A percentile compares a stretch with the other conserved stretches of the same genome.
Evolutionary conservation across 441 rosid genomes (phyloP).

Genomic region (Populus trichocarpa): DNA sequence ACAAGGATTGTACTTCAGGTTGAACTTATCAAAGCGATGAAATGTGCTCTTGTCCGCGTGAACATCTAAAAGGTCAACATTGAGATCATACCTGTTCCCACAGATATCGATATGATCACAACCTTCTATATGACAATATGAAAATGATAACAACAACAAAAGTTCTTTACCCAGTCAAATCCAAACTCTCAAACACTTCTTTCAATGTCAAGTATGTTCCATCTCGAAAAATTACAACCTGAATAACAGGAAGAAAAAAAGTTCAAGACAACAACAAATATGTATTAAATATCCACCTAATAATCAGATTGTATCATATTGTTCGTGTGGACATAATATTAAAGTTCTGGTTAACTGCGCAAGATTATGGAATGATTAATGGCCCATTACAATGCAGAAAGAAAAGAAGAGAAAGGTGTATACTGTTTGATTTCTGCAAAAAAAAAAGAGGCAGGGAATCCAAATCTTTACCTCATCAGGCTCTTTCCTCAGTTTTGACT

Average conservation of each 20-base stretch:
- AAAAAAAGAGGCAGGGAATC: slow-evolving; percentile 1
- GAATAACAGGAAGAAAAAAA: slow-evolving; percentile 17
- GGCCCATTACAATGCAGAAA: neutral
- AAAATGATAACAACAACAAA: neutral
- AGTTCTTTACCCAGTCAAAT: slow-evolving; percentile 72
- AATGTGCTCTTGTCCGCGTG: slow-evolving; percentile 99
- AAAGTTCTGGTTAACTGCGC: neutral
- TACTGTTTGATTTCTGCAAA: neutral
- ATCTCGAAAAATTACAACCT: slow-evolving; percentile 98
- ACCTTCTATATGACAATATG: slow-evolving; percentile 4
- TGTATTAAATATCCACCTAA: neutral
- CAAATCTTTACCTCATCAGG: slow-evolving; percentile 81
- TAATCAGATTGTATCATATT: neutral
- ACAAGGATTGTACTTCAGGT: slow-evolving; percentile 98
- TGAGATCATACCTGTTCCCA: slow-evolving; percentile 77
- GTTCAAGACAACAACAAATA: neutral
- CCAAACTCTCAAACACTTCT: slow-evolving; percentile 98
- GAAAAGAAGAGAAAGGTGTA: neutral
- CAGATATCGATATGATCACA: slow-evolving; percentile 10
- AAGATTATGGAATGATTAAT: neutral
- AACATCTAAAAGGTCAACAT: slow-evolving; percentile 97
- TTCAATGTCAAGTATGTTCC: slow-evolving; percentile 94
- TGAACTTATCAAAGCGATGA: slow-evolving; percentile 99
- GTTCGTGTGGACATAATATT: neutral
- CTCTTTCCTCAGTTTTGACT: slow-evolving; percentile 95